Conservation (phyloP, 1,284 basidiomycete species). For the Tilletia indica region DNA sequence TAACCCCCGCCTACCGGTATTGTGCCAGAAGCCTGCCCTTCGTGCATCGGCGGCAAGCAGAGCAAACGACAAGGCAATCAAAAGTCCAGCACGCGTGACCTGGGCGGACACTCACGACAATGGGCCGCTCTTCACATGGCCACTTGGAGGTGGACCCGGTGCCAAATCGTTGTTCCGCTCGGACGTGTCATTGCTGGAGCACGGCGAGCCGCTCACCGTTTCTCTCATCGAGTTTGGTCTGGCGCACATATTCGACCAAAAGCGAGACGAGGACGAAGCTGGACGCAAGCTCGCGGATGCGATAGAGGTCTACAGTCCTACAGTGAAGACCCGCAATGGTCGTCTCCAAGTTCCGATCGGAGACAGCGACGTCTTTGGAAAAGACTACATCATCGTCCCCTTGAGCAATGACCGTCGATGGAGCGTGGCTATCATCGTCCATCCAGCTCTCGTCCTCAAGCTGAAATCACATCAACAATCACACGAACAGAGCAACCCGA, state of each 20-base stretch:
- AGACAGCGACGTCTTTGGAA: conserved; percentile 71
- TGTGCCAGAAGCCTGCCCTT: too few species aligned
- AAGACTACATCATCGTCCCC: conserved; percentile 88
- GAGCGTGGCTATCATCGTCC: conserved; percentile 91
- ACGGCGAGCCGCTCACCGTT: conserved; percentile 71
- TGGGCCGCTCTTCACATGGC: conserved; percentile 35
- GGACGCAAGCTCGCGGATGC: conserved; percentile 64
- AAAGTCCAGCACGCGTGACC: too few species aligned
- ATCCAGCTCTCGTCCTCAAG: conserved; percentile 61
- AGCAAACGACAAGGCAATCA: too few species aligned
- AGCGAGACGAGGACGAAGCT: conserved; percentile 37
- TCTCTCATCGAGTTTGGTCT: conserved; percentile 92
- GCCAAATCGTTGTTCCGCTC: conserved; percentile 33
- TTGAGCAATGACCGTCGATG: conserved; percentile 96
- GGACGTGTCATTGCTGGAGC: conserved; percentile 39
- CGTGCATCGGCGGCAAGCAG: too few species aligned
- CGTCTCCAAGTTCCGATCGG: too few species aligned
- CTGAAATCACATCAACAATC: background rate
- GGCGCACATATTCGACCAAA: conserved; percentile 64
- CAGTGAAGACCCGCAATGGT: conserved; percentile 56
- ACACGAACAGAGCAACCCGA: background rate
- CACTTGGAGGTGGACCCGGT: conserved; percentile 32
- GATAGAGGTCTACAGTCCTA: conserved; percentile 88
- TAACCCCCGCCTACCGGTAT: too few species aligned
- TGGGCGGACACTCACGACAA: background rate